Base-by-base conservation (phyloP, 1,139 yeast species). In the Pneumocystis wakefieldiae region DNA sequence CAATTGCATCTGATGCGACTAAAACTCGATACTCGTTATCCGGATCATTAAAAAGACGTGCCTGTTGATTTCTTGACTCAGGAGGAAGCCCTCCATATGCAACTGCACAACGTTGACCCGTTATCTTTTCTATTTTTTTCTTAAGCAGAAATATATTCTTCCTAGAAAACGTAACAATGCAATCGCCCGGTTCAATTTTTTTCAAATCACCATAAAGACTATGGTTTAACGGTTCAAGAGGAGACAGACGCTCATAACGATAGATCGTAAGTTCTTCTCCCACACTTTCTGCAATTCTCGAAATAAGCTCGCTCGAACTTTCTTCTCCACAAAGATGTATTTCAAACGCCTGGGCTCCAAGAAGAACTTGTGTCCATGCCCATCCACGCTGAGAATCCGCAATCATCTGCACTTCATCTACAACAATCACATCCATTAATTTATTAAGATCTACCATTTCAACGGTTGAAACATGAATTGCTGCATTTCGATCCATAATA, bases 341-440 rank as follows among this genome's bases (percentile, higher is more conserved):
- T 68, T 90, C 96, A 65, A 83, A 82, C 2, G 97, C 95, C 66
- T 82, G 82, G 0, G 85, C 95, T 2, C 97, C 98, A 62, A 92
- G 76, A 2, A 92, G 77, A 0, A 96, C 97, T 69, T 84, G 84
- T 0, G 97, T 87, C 98, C 98, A 92, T 0, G 97, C 95, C 76
- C 88, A 85, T 0, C 99, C 99, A 67, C 99, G 76, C 37, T 77
- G 76, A 6, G 77, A 76, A 72, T 91, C 96, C 4, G 83, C 84
- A 69, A 92, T 83, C 97, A 94, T 90, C 72, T 92, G 99, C 67
- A 94, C 92, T 72, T 92, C 99, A 75, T 92, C 99, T 59, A 92
- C 81, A 32, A 92, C 92, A 63, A 95, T 92, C 28, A 90, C 85
- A 68, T 94, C 98, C 79, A 86, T 82, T 57, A 80, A 80, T 60